These are phyloP conservation scores for Solanum tacnaense DNA, from an alignment of 257 asterid genomes.

Conservation along the genomic window DNA sequence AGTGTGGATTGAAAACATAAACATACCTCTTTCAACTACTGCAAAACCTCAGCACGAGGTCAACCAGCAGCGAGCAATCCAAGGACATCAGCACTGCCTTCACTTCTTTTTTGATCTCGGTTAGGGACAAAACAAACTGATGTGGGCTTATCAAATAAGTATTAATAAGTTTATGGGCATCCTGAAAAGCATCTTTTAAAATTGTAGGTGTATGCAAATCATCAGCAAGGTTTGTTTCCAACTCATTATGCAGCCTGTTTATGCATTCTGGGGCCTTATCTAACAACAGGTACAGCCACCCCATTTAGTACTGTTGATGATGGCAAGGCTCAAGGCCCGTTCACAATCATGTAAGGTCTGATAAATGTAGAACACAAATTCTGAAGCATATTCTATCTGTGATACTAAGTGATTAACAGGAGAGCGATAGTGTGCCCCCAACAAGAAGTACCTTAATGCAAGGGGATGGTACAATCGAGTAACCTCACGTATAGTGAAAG, in stretches of 20 bases:
- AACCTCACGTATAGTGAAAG: constrained; percentile 77
- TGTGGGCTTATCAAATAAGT: constrained; percentile 19
- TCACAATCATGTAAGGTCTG: constrained; percentile 63
- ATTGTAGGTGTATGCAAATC: constrained; percentile 65
- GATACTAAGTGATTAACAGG: constrained; percentile 55
- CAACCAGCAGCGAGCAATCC: constrained; percentile 20
- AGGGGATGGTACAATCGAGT: constrained; percentile 65
- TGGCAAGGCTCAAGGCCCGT: constrained; percentile 30
- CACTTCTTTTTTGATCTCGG: constrained; percentile 17
- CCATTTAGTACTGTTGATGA: not conserved
- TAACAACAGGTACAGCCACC: constrained; percentile 1
- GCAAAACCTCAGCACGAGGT: constrained; percentile 36
- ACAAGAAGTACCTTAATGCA: constrained; percentile 61
- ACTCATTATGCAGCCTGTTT: constrained; percentile 39
- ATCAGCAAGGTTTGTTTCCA: constrained; percentile 56
- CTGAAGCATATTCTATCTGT: constrained; percentile 63
- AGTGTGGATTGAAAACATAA: not conserved
- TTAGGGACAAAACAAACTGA: constrained; percentile 11
- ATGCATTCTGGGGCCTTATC: constrained; percentile 38
- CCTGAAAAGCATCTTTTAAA: constrained; percentile 48
- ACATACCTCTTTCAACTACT: constrained; percentile 42
- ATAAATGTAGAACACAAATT: constrained; percentile 52
- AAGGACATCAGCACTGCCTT: constrained; percentile 13
- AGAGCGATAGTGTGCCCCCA: constrained; percentile 73
- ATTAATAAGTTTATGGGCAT: constrained; percentile 45